A percentile compares a stretch with the other conserved stretches of the same genome.
These are phyloP conservation scores for Alternaria dauci DNA, from an alignment of 2,329 filamentous ascomycete species.

Conservation along the genomic window DNA sequence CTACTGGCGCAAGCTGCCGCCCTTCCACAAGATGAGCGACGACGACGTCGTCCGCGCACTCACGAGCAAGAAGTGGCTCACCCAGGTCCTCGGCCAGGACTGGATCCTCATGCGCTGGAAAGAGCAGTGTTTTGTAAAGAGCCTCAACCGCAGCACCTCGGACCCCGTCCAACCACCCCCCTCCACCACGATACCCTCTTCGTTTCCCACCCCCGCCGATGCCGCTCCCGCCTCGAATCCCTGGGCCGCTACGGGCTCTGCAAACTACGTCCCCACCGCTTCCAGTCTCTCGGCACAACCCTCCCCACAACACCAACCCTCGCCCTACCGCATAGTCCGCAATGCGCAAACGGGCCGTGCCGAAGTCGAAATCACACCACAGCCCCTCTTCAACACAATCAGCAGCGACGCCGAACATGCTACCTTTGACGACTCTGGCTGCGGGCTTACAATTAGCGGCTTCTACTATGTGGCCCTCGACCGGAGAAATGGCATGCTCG, in stretches of 20 bases:
- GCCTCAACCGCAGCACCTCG: constrained; percentile 30
- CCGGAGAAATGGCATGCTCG: constrained; percentile 56
- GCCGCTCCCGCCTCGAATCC: constrained; percentile 6
- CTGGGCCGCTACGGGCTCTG: constrained; percentile 1
- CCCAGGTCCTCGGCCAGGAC: constrained; percentile 51
- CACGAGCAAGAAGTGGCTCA: constrained; percentile 50
- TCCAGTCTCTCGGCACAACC: not conserved
- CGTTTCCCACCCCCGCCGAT: constrained; percentile 3
- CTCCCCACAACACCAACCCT: constrained; percentile 13
- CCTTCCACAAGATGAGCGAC: constrained; percentile 52
- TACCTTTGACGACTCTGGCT: constrained; percentile 46
- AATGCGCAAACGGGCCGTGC: constrained; percentile 22
- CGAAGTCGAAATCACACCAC: constrained; percentile 24
- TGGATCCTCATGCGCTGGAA: constrained; percentile 67
- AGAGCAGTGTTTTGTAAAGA: constrained; percentile 59
- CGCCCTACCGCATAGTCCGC: constrained; percentile 29
- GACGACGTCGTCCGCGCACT: constrained; percentile 56
- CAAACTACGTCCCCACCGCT: constrained; percentile 2
- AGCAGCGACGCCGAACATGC: constrained; percentile 31
- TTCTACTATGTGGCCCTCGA: constrained; percentile 64
- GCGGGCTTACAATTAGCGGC: constrained; percentile 62
- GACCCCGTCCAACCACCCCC: constrained; percentile 26
- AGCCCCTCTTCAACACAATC: constrained; percentile 5
- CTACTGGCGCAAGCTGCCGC: constrained; percentile 60
- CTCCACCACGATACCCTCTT: constrained; percentile 11